These are phyloP conservation scores for Fusarium heterosporum DNA, from an alignment of 2,329 filamentous ascomycete species.

Conservation along the genomic window DNA sequence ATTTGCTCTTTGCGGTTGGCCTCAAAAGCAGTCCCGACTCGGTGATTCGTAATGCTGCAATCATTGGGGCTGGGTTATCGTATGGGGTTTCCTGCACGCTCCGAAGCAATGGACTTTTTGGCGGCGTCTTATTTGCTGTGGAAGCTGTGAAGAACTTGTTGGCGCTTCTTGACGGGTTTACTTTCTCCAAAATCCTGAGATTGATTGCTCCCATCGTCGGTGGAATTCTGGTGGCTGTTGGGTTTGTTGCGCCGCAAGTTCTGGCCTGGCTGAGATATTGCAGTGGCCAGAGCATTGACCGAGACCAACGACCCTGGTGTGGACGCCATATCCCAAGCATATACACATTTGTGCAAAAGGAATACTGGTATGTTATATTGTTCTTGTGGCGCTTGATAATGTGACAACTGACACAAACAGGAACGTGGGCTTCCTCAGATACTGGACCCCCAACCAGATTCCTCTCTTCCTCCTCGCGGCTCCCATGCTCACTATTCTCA, in stretches of 20 bases:
- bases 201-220: slow-evolving; percentile 71
- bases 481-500: slow-evolving; percentile 76
- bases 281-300: slow-evolving; percentile 34
- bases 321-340: slow-evolving; percentile 79
- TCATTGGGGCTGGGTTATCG: slow-evolving; percentile 71
- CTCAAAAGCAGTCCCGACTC: slow-evolving; percentile 44
- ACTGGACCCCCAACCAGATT: slow-evolving; percentile 89
- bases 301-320: slow-evolving; percentile 78
- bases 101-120: slow-evolving; percentile 88
- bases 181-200: slow-evolving; percentile 59
- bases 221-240: slow-evolving; percentile 74
- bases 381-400: slow-evolving; percentile 13
- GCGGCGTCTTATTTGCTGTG: slow-evolving; percentile 79
- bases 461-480: slow-evolving; percentile 87
- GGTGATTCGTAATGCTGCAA: slow-evolving; percentile 57
- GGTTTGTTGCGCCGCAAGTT: slow-evolving; percentile 78
- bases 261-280: slow-evolving; percentile 82
- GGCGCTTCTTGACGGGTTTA: slow-evolving; percentile 45
- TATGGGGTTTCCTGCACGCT: slow-evolving; percentile 81
- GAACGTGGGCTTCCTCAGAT: slow-evolving; percentile 87
- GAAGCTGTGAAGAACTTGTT: slow-evolving; percentile 61
- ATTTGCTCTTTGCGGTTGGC: slow-evolving; percentile 73
- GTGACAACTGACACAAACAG: slow-evolving; percentile 58
- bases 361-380: slow-evolving; percentile 81
- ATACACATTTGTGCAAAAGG: slow-evolving; percentile 86